phyloP scores from a whole-genome alignment of 1,284 basidiomycete species.

The Cystobasidiaceae sp. region DNA sequence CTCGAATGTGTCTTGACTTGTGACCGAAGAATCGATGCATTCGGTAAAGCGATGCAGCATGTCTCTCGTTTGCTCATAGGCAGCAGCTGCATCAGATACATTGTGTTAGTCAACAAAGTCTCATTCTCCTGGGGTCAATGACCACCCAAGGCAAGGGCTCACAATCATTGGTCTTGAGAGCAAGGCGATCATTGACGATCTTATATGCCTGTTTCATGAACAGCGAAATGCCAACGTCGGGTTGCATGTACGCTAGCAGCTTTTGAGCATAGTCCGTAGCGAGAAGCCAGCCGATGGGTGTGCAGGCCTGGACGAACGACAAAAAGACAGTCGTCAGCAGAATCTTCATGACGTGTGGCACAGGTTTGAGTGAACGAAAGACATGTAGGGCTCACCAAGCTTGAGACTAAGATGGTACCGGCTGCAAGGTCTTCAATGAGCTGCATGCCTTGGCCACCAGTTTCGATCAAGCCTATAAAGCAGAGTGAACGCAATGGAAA shows the following conservation, averaged over 20 bases:
- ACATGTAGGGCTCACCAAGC: neutral
- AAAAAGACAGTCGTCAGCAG: neutral
- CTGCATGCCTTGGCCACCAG: neutral
- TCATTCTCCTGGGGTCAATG: no score
- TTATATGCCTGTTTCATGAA: neutral
- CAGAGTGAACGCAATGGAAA: neutral
- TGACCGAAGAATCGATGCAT: neutral
- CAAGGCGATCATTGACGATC: constrained; percentile 5
- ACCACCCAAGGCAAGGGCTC: neutral
- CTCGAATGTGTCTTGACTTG: neutral
- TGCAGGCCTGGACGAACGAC: neutral
- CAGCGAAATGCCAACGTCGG: neutral
- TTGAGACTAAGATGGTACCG: constrained; percentile 10
- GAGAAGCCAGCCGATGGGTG: constrained; percentile 7
- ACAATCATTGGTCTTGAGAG: constrained; percentile 1
- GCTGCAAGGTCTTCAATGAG: neutral
- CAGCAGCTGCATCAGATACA: neutral
- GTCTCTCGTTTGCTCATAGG: neutral
- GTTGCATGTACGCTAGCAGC: neutral
- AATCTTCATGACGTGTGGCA: no score
- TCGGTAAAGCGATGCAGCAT: constrained; percentile 18
- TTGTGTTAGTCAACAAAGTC: no score
- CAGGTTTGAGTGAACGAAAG: no score
- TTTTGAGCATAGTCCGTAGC: neutral
- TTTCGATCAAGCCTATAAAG: constrained; percentile 4